Base-by-base conservation (phyloP, 2,329 filamentous ascomycete genomes). In the Zymoseptoria brevis region DNA sequence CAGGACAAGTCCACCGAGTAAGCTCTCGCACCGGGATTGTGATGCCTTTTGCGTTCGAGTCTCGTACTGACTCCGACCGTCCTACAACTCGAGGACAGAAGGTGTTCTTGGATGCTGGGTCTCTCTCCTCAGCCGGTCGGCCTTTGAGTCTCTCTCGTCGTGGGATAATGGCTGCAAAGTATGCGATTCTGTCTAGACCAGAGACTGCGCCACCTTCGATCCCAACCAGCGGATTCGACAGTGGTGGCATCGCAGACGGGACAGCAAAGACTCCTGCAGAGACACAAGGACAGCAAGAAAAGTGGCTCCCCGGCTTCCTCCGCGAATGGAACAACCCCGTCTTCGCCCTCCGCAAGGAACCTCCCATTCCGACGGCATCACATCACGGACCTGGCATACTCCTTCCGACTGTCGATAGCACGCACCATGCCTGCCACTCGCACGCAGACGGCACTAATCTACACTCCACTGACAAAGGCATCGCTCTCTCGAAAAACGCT, bases 311-410 rank as follows among this genome's bases (percentile, higher is more conserved):
- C 8, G 75, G 79, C 6, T 67, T 93, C 6, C 73, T 90, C 1
- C 72, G 79, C 41, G 78, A 77, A 8, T 96, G 90, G 89, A 74
- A 87, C 8, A 96, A 92, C 60, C 89, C 90, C 0, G 77, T 89
- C 0, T 96, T 95, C 70, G 74, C 80, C n/a, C 72, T 72, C 1
- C 71, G 76, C 13, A 50, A 59, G 7, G 67, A 70, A 56, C 59
- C 68, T 22, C 57, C 54, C 8, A 68, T 70, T n/a, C 62, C 63
- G 3, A 55, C 68, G 13, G 61, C 62, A 11, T 64, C 67, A 1
- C 22, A 66, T 9, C 54, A 62, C 50, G 66, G 64, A 8, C 66
- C 66, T 21, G 62, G 66, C 0, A n/a, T 65, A 13, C 56, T 64
- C 8, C 59, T 62, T 2, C 41, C 57, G 3, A 61, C 62, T 16